These are phyloP conservation scores for Nitzschia inconspicua DNA, from an alignment of 108 stramenopile genomes.

Conservation along the genomic window DNA sequence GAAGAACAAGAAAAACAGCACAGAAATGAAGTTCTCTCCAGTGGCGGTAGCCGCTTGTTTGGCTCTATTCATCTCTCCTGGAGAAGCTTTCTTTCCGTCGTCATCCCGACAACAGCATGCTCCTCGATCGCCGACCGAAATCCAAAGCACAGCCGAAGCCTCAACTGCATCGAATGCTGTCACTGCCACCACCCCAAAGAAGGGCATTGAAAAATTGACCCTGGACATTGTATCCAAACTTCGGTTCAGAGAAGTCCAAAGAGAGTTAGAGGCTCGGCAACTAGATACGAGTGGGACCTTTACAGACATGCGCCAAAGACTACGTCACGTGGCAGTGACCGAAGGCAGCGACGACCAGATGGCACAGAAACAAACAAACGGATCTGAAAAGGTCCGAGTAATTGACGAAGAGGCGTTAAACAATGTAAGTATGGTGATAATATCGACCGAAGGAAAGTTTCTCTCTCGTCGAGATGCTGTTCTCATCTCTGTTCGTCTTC, in stretches of 20 bases:
- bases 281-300: constrained; percentile 64
- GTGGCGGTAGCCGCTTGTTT: no score
- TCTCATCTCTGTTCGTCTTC: no score
- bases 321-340: constrained; percentile 50
- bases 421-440: constrained; percentile 27
- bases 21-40: no score
- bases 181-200: background rate
- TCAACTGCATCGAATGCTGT: no score
- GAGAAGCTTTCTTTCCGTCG: no score
- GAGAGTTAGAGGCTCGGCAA: constrained; percentile 49
- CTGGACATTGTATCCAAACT: constrained; percentile 43
- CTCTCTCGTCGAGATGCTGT: no score
- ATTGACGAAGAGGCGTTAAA: constrained; percentile 16
- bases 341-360: background rate
- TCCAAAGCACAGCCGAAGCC: no score
- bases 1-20: no score
- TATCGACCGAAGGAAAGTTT: no score
- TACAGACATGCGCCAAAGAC: constrained; percentile 49
- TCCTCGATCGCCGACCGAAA: no score
- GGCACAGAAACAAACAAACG: background rate
- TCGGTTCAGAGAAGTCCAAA: constrained; percentile 61
- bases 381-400: constrained; percentile 23
- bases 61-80: no score
- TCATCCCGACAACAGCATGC: no score
- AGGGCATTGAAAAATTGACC: constrained; percentile 8